Conservation (phyloP, 2,329 filamentous ascomycete species). For the Epichloe uncinata region DNA sequence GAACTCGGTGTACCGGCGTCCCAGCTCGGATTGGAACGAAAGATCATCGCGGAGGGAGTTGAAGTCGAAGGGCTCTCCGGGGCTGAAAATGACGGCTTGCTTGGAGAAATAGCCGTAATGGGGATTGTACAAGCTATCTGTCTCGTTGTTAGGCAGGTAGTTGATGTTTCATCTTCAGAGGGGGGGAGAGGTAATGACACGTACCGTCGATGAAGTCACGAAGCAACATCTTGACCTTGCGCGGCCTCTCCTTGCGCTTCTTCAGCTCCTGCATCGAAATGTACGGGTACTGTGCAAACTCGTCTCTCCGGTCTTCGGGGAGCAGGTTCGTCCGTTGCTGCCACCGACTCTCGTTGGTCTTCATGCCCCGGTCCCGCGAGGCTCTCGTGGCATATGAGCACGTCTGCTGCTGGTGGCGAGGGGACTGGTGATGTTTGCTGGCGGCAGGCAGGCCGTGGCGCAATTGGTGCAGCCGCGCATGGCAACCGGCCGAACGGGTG, state of each 20-base stretch:
- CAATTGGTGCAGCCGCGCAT: slow-evolving; percentile 9
- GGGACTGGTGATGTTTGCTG: slow-evolving; percentile 1
- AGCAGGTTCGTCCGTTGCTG: slow-evolving; percentile 69
- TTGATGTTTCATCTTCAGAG: not conserved
- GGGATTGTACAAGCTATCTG: slow-evolving; percentile 89
- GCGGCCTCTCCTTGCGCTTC: slow-evolving; percentile 59
- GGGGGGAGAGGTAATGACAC: not conserved
- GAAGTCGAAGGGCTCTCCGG: slow-evolving; percentile 87
- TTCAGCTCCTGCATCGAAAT: slow-evolving; percentile 74
- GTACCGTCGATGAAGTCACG: slow-evolving; percentile 92
- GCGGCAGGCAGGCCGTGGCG: not conserved
- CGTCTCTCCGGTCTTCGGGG: slow-evolving; percentile 61
- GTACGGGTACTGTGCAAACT: slow-evolving; percentile 70
- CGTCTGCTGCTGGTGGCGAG: slow-evolving; percentile 8
- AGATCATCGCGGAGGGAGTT: slow-evolving; percentile 66
- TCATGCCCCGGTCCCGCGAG: slow-evolving; percentile 26
- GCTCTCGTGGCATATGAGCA: slow-evolving; percentile 15
- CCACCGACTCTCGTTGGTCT: slow-evolving; percentile 59
- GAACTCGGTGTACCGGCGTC: slow-evolving; percentile 74
- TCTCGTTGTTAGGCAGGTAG: slow-evolving; percentile 8
- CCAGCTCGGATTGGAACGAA: slow-evolving; percentile 66
- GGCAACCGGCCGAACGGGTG: slow-evolving; percentile 33
- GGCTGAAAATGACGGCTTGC: slow-evolving; percentile 89
- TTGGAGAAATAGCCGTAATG: slow-evolving; percentile 95
- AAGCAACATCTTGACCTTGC: slow-evolving; percentile 89